phyloP scores from a whole-genome alignment of 2,329 filamentous ascomycete species.

The Celoporthe dispersa region DNA sequence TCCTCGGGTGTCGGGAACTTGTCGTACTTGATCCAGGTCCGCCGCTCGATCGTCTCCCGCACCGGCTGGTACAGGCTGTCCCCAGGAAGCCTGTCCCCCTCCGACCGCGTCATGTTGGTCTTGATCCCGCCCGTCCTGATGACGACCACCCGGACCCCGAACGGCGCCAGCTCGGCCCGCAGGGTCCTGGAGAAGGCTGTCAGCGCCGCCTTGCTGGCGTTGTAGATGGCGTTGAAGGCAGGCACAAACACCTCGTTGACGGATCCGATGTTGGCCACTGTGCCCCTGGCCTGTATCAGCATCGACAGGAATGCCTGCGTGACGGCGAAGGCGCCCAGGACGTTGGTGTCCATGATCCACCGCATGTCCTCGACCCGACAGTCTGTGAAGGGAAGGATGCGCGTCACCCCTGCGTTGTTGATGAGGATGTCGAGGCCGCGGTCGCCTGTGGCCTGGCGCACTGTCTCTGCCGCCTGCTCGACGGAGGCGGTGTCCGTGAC shows the following conservation, averaged over 20 bases:
- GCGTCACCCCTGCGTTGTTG: conserved; percentile 47
- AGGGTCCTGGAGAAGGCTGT: conserved; percentile 44
- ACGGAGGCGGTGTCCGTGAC: conserved; percentile 44
- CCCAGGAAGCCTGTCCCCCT: conserved; percentile 15
- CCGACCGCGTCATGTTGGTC: conserved; percentile 36
- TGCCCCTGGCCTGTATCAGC: conserved; percentile 39
- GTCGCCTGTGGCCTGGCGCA: conserved; percentile 42
- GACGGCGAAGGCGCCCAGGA: conserved; percentile 45
- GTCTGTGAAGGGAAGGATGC: conserved; percentile 41
- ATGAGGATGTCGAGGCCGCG: conserved; percentile 46
- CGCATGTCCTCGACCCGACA: conserved; percentile 37
- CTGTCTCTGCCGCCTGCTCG: conserved; percentile 35
- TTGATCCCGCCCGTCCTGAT: conserved; percentile 40
- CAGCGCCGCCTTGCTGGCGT: conserved; percentile 49
- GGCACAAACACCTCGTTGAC: conserved; percentile 43
- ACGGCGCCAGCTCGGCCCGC: conserved; percentile 44
- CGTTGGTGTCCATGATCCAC: conserved; percentile 43
- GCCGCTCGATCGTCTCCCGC: conserved; percentile 1
- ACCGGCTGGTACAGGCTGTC: conserved; percentile 6
- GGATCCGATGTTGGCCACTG: conserved; percentile 43
- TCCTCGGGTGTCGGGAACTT: conserved; percentile 14
- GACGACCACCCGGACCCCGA: conserved; percentile 42
- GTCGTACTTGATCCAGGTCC: not conserved
- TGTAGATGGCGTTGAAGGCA: conserved; percentile 46
- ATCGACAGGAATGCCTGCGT: conserved; percentile 45